These are phyloP conservation scores for Tuber umbilicatum DNA, from an alignment of 495 filamentous ascomycete genomes.

Conservation along the genomic window DNA sequence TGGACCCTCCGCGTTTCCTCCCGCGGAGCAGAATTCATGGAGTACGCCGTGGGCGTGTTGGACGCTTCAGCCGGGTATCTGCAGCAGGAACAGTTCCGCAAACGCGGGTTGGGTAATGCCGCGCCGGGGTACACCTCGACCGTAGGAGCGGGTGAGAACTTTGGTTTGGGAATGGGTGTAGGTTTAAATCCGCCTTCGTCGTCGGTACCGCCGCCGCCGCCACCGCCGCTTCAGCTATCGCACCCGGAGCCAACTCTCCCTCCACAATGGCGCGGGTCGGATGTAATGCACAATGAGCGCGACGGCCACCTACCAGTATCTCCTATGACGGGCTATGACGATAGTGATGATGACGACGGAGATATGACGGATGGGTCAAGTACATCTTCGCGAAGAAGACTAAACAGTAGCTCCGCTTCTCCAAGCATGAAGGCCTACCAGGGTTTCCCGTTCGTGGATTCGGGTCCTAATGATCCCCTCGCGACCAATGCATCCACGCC, in stretches of 20 bases:
- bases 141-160: constrained; percentile 34
- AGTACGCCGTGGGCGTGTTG: constrained; percentile 67
- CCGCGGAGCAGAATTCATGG: constrained; percentile 72
- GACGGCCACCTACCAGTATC: constrained; percentile 30
- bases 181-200: constrained; percentile 18
- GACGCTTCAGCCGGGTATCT: constrained; percentile 46
- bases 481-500: constrained; percentile 36
- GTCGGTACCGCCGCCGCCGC: constrained; percentile 15
- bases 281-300: constrained; percentile 17
- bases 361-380: constrained; percentile 33
- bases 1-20: constrained; percentile 87
- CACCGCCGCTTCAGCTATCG: constrained; percentile 18
- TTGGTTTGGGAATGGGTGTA: constrained; percentile 39
- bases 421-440: constrained; percentile 38
- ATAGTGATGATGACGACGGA: constrained; percentile 27
- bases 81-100: constrained; percentile 40
- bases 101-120: constrained; percentile 26
- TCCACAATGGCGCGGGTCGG: constrained; percentile 26
- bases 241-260: constrained; percentile 12
- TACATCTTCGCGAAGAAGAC: constrained; percentile 25
- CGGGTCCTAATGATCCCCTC: constrained; percentile 29
- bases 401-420: constrained; percentile 28
- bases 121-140: constrained; percentile 30
- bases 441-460: constrained; percentile 32
- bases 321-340: constrained; percentile 29